Conservation (phyloP, 306 rosid genomes). For the Quercus glauca region DNA sequence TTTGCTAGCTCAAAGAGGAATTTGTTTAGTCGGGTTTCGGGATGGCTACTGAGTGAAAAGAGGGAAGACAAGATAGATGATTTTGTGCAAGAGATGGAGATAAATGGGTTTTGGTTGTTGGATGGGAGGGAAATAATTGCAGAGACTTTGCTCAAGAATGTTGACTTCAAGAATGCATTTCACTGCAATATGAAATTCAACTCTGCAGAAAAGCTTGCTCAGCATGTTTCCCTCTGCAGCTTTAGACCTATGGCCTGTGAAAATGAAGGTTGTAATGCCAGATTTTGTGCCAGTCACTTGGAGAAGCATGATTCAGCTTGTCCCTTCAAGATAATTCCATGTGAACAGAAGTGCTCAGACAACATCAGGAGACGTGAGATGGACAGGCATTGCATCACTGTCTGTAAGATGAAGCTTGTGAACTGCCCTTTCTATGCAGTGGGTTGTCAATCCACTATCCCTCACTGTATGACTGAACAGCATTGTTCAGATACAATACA, state of each 20-base stretch:
- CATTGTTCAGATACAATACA: constrained; percentile 48
- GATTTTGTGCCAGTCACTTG: constrained; percentile 51
- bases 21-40: constrained; percentile 67
- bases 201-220: constrained; percentile 46
- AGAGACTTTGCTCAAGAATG: constrained; percentile 52
- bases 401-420: constrained; percentile 84
- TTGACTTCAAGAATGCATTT: constrained; percentile 59
- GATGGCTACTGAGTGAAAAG: constrained; percentile 73
- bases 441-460: constrained; percentile 65
- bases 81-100: constrained; percentile 73
- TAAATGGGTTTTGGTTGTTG: constrained; percentile 67
- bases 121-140: constrained; percentile 59
- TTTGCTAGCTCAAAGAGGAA: constrained; percentile 61
- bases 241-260: constrained; percentile 53
- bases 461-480: constrained; percentile 47
- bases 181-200: constrained; percentile 54
- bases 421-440: constrained; percentile 73
- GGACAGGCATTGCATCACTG: constrained; percentile 88
- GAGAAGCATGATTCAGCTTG: constrained; percentile 69
- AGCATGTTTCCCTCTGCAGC: constrained; percentile 46
- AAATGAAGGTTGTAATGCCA: constrained; percentile 62
- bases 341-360: constrained; percentile 73
- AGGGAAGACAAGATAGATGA: constrained; percentile 91
- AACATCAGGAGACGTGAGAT: constrained; percentile 73
- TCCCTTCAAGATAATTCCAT: constrained; percentile 70